Evolutionary conservation across 495 filamentous ascomycete species (phyloP).

Genomic region (Aspergillus ellipticus): DNA sequence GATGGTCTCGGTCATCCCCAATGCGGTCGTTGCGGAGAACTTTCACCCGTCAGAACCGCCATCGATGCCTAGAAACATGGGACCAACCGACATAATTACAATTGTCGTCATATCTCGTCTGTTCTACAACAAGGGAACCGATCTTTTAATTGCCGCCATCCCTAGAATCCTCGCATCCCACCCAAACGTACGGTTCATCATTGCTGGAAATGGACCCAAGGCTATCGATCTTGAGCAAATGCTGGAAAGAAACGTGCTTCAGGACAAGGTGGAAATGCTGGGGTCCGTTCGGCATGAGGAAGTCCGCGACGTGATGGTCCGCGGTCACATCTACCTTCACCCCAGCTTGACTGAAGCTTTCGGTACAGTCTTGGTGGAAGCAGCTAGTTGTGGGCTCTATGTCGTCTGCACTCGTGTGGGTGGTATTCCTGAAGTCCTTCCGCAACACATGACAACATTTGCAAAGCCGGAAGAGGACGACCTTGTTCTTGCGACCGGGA

Average conservation of each 20-base stretch:
- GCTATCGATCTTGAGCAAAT: constrained; percentile 97
- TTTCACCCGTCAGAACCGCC: constrained; percentile 66
- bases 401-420: constrained; percentile 96
- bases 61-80: constrained; percentile 53
- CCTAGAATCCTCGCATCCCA: constrained; percentile 85
- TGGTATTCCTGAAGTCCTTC: constrained; percentile 93
- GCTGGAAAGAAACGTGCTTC: constrained; percentile 91
- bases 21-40: constrained; percentile 94
- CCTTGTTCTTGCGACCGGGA: constrained; percentile 74
- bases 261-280: constrained; percentile 88
- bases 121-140: constrained; percentile 98
- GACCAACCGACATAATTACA: constrained; percentile 82
- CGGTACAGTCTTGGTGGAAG: constrained; percentile 95
- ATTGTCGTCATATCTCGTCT: constrained; percentile 96
- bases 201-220: constrained; percentile 91
- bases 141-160: constrained; percentile 89
- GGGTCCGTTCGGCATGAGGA: constrained; percentile 93
- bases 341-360: constrained; percentile 95
- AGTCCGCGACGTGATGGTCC: constrained; percentile 96
- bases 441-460: constrained; percentile 90
- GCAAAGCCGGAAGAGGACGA: constrained; percentile 92
- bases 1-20: constrained; percentile 97
- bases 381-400: constrained; percentile 89
- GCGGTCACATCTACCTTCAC: constrained; percentile 94
- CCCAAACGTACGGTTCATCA: constrained; percentile 93